Conservation (phyloP, 2,329 filamentous ascomycete genomes). For the Parascedosporium putredinis region DNA sequence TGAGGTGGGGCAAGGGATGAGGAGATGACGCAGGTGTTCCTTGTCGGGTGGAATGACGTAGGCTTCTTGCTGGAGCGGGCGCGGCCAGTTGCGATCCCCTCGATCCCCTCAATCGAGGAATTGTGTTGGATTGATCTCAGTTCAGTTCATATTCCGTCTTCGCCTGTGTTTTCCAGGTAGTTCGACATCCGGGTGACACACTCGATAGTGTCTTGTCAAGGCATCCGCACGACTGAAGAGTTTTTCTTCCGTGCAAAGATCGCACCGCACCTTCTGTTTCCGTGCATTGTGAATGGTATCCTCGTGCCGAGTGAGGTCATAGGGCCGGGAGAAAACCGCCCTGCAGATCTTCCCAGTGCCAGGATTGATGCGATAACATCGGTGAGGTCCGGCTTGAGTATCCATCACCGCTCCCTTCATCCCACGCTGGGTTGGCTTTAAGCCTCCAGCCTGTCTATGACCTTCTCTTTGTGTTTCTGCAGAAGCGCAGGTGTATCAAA, state of each 20-base stretch:
- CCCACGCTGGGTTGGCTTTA: conserved; percentile 24
- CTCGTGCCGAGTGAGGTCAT: conserved; percentile 92
- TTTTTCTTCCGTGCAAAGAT: conserved; percentile 91
- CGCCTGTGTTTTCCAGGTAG: conserved; percentile 56
- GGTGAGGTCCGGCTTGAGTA: conserved; percentile 85
- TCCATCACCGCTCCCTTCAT: conserved; percentile 11
- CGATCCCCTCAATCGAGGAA: background rate
- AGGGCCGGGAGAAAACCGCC: conserved; percentile 87
- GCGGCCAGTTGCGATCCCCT: background rate
- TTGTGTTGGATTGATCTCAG: background rate
- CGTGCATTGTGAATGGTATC: conserved; percentile 93
- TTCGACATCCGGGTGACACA: conserved; percentile 83
- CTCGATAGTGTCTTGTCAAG: conserved; percentile 84
- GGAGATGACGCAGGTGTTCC: too few species aligned
- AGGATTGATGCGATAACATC: conserved; percentile 86
- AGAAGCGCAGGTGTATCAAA: conserved; percentile 81
- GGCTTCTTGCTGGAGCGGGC: too few species aligned
- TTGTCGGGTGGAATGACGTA: too few species aligned
- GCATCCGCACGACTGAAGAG: conserved; percentile 94
- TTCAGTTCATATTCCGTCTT: conserved; percentile 10
- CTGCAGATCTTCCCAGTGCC: conserved; percentile 92
- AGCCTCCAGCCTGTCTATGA: conserved; percentile 63
- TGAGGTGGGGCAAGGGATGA: too few species aligned
- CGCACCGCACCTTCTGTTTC: conserved; percentile 90
- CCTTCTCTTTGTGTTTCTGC: conserved; percentile 94